A percentile compares a stretch with the other conserved stretches of the same genome.
Conservation (phyloP, 345 rosid species). For the Salix exigua region DNA sequence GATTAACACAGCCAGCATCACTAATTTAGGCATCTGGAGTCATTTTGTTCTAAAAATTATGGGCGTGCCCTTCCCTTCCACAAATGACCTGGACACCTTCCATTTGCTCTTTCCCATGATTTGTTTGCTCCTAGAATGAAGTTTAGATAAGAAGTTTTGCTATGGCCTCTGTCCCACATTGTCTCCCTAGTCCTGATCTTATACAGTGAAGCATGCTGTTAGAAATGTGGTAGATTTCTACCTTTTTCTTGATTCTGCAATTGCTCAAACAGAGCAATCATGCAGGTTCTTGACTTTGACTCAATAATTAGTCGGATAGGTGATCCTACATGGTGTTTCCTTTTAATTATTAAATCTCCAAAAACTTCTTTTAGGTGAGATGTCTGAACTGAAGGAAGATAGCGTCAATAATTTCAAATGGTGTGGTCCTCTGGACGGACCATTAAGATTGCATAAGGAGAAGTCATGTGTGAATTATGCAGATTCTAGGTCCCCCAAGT, state of each 20-base stretch:
- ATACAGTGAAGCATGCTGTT: background rate
- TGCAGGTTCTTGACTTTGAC: background rate
- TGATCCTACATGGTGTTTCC: background rate
- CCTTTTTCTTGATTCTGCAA: background rate
- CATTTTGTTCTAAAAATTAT: too few species aligned
- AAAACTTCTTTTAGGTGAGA: slow-evolving; percentile 11
- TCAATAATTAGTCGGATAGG: background rate
- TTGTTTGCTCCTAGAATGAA: background rate
- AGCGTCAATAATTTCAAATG: slow-evolving; percentile 3
- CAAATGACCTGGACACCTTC: too few species aligned
- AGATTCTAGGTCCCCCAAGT: slow-evolving; percentile 21
- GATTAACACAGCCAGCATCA: too few species aligned
- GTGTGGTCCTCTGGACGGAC: slow-evolving; percentile 24
- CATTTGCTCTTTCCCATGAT: background rate
- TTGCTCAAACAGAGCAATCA: background rate
- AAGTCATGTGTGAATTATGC: slow-evolving; percentile 17
- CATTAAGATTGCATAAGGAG: slow-evolving; percentile 20
- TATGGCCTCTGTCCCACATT: background rate
- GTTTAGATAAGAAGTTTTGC: background rate
- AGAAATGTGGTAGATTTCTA: background rate
- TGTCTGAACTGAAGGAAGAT: slow-evolving; percentile 18
- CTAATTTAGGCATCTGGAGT: too few species aligned
- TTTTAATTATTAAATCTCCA: background rate
- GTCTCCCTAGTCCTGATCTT: background rate
- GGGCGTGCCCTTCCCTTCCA: too few species aligned